A percentile compares a stretch with the other conserved stretches of the same genome.
These are phyloP conservation scores for Mucor velutinosus DNA, from an alignment of 371 early-diverging fungal genomes.

Conservation along the genomic window DNA sequence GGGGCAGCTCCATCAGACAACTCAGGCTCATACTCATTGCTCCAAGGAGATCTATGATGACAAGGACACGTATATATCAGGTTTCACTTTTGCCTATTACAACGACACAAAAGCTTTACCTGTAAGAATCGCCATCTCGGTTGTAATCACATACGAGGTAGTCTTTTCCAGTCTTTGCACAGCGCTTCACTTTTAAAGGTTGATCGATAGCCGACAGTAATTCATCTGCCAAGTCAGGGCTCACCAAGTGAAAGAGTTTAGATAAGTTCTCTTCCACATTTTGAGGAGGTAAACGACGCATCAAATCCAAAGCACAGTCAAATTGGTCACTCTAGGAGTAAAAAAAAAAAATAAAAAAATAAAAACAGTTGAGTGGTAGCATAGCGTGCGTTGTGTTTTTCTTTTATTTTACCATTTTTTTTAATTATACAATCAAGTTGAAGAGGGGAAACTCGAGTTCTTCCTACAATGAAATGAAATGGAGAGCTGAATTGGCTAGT, in stretches of 20 bases:
- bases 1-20: constrained; percentile 82
- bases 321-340: constrained; percentile 57
- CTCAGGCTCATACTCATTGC: constrained; percentile 92
- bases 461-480: neutral
- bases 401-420: neutral
- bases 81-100: too few species aligned
- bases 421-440: neutral
- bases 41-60: constrained; percentile 89
- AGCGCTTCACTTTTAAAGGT: constrained; percentile 83
- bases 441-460: neutral
- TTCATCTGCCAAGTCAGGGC: constrained; percentile 89
- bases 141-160: constrained; percentile 96
- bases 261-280: constrained; percentile 86
- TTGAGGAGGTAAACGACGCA: constrained; percentile 96
- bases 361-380: neutral
- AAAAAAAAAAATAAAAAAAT: neutral
- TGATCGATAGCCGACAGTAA: constrained; percentile 91
- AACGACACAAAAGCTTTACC: constrained; percentile 57
- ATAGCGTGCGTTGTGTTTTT: neutral
- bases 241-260: constrained; percentile 78
- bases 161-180: constrained; percentile 75
- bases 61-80: neutral
- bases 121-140: constrained; percentile 92
- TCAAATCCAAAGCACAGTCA: constrained; percentile 94
- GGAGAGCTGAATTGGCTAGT: neutral